These are phyloP conservation scores for Alternaria metachromatica DNA, from an alignment of 2,329 filamentous ascomycete species.

Conservation along the genomic window DNA sequence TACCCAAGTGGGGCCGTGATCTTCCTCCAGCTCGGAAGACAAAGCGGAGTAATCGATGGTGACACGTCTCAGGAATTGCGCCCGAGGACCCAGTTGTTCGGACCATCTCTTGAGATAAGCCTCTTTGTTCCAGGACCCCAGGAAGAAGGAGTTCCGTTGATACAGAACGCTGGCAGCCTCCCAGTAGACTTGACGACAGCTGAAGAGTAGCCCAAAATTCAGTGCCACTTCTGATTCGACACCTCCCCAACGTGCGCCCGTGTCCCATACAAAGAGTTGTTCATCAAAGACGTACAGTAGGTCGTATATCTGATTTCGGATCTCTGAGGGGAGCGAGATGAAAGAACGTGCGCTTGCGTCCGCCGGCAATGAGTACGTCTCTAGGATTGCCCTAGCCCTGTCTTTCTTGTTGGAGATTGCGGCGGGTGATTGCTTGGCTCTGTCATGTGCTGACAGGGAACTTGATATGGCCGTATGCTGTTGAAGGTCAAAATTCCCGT, in stretches of 20 bases:
- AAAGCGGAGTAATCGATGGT: not conserved
- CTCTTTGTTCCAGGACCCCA: not conserved
- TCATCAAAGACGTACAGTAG: not conserved
- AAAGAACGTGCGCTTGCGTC: not conserved
- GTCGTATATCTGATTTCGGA: not conserved
- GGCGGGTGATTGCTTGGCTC: not conserved
- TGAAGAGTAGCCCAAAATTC: not conserved
- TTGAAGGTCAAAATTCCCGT: not conserved
- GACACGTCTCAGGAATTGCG: too few species aligned
- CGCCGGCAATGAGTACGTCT: not conserved
- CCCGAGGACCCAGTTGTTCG: not conserved
- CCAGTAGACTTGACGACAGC: not conserved
- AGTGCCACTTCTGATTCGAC: not conserved
- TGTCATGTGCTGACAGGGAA: not conserved
- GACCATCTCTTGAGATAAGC: not conserved
- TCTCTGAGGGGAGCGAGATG: not conserved
- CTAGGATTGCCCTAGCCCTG: not conserved
- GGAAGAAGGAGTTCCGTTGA: not conserved
- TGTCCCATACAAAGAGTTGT: not conserved
- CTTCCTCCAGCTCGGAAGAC: not conserved
- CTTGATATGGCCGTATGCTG: not conserved
- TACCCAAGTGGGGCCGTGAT: not conserved
- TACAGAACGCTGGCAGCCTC: not conserved
- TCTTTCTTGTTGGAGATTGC: not conserved
- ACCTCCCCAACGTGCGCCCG: not conserved